phyloP scores from a whole-genome alignment of 2,329 filamentous ascomycete species.

The Colletotrichum siamense region DNA sequence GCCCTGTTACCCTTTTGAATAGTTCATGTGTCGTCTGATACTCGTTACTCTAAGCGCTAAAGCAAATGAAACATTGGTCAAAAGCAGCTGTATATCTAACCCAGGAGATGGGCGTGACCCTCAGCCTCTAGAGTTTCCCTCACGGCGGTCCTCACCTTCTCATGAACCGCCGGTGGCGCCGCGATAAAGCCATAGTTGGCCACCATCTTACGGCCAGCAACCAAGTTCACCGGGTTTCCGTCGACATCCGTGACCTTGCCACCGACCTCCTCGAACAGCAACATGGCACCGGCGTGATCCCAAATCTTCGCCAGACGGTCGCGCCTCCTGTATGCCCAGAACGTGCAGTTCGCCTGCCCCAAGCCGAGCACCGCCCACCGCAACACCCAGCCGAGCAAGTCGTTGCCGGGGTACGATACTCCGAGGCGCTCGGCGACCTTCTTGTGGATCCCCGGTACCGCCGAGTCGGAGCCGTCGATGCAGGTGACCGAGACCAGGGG shows the following conservation, averaged over 20 bases:
- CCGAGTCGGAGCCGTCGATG: constrained; percentile 50
- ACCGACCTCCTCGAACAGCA: constrained; percentile 62
- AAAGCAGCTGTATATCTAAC: background rate
- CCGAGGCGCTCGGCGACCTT: constrained; percentile 46
- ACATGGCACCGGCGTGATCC: constrained; percentile 66
- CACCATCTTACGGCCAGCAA: constrained; percentile 51
- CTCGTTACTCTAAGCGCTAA: background rate
- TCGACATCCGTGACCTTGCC: constrained; percentile 61
- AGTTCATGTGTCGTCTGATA: background rate
- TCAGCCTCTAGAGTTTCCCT: constrained; percentile 37
- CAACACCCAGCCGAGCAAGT: constrained; percentile 63
- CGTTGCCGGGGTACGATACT: constrained; percentile 50
- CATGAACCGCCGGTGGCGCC: constrained; percentile 51
- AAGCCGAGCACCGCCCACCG: constrained; percentile 60
- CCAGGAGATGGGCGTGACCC: constrained; percentile 35
- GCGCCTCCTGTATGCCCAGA: constrained; percentile 60
- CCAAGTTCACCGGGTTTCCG: constrained; percentile 55
- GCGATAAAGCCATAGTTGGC: constrained; percentile 63
- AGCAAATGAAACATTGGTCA: background rate
- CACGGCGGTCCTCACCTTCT: constrained; percentile 43
- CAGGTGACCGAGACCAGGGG: constrained; percentile 52
- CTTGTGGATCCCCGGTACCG: constrained; percentile 52
- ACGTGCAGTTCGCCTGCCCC: constrained; percentile 57
- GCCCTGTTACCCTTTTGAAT: background rate
- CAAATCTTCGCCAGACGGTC: constrained; percentile 59